A percentile compares a stretch with the other conserved stretches of the same genome.
Evolutionary conservation across 2,329 filamentous ascomycete species (phyloP).

Genomic region (Penicillium sclerotigenum): DNA sequence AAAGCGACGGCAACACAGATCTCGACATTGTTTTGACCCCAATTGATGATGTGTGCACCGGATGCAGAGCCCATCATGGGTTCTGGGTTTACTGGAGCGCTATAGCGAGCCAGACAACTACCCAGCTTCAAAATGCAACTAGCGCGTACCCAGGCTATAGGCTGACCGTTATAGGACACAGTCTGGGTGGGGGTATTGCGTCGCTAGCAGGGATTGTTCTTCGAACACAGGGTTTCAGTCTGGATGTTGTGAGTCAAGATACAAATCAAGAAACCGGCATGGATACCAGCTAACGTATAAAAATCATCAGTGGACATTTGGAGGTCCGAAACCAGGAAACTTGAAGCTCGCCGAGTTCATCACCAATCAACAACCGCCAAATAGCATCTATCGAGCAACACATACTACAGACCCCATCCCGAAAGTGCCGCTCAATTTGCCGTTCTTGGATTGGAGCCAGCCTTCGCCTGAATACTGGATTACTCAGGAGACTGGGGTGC

Average conservation of each 20-base stretch:
- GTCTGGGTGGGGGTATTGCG: not conserved
- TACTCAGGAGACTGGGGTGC: not conserved
- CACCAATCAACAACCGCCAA: not conserved
- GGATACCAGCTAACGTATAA: not conserved
- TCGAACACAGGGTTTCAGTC: not conserved
- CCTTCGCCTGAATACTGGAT: slow-evolving; percentile 5
- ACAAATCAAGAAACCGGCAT: not conserved
- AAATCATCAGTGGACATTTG: not conserved
- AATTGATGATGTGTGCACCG: not conserved
- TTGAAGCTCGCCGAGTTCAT: slow-evolving; percentile 2
- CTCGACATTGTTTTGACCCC: not conserved
- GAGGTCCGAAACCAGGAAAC: not conserved
- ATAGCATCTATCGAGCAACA: not conserved
- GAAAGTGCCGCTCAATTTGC: not conserved
- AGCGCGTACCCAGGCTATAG: not conserved
- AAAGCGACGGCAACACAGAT: not conserved
- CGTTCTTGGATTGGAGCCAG: not conserved
- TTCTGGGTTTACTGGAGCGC: not conserved
- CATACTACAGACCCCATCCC: not conserved
- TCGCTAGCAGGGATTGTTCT: not conserved
- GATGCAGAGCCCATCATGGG: not conserved
- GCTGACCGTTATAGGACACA: not conserved
- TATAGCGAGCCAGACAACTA: not conserved
- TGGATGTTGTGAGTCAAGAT: not conserved
- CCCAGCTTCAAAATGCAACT: not conserved